phyloP scores from a whole-genome alignment of 2,329 filamentous ascomycete genomes.

The Pestalotiopsis sp. region DNA sequence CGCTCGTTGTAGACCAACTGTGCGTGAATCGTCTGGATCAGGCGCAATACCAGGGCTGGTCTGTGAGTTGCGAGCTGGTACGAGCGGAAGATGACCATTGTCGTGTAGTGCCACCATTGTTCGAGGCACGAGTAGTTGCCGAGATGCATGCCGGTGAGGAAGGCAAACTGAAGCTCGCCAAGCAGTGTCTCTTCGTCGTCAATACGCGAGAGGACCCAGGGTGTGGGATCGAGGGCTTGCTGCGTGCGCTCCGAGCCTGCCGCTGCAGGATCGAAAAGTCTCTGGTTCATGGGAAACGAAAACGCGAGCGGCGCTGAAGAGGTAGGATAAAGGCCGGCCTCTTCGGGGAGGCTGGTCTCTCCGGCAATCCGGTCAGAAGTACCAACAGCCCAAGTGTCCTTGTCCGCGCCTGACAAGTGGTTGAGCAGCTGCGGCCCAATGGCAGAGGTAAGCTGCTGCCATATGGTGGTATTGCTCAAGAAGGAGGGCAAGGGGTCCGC shows the following conservation, averaged over 20 bases:
- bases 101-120: conserved; percentile 63
- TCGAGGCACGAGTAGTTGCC: conserved; percentile 63
- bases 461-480: conserved; percentile 42
- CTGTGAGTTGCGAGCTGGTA: conserved; percentile 44
- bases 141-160: conserved; percentile 59
- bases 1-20: conserved; percentile 58
- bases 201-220: conserved; percentile 47
- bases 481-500: conserved; percentile 27
- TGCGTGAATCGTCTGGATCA: conserved; percentile 55
- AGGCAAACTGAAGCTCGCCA: conserved; percentile 65
- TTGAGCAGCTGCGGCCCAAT: conserved; percentile 49
- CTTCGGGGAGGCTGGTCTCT: conserved; percentile 41
- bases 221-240: conserved; percentile 43
- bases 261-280: conserved; percentile 28
- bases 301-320: conserved; percentile 25
- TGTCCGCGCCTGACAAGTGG: conserved; percentile 47
- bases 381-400: conserved; percentile 53
- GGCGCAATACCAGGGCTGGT: conserved; percentile 47
- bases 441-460: conserved; percentile 53
- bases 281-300: conserved; percentile 31
- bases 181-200: conserved; percentile 44
- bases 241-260: conserved; percentile 30
- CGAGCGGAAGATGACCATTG: conserved; percentile 54
- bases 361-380: conserved; percentile 56
- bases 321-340: conserved; percentile 41